Base-by-base conservation (phyloP, 2,329 filamentous ascomycete genomes). In the Xylaria sp. region DNA sequence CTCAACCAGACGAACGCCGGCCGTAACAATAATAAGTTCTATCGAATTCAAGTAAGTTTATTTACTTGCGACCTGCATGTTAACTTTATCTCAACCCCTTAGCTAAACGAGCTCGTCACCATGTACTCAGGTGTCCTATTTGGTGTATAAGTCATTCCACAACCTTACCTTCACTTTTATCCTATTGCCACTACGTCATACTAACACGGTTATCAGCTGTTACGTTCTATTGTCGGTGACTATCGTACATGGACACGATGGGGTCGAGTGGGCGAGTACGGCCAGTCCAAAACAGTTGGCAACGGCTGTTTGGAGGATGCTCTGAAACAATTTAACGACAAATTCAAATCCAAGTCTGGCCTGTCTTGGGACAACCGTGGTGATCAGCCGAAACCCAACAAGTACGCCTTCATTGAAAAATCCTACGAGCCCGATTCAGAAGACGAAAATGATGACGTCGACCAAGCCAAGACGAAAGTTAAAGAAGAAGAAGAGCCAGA, bases 1-100 rank as follows among this genome's bases (percentile, higher is more conserved):
- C 79, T 96, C 46, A 95, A 93, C 68, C 90, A 93, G 73, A 90
- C 91, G 10, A 90, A 92, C 67, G 80, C 90, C 0, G 77, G 80
- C 0, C 76, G 82, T 47, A 95, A 94, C 72, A 90, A 90, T 75
- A 94, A 95, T 75, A 95, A 95, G 68, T 94, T 93, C 74, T 94
- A 93, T 71, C 85, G 86, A 27, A 74, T 93, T 27, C 90, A 94
- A 79, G 79, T 91, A 64, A 41, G 65, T 54, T 70, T 73, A 67
- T 4, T 23, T 44, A 25, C 11, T 11, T 41, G 27, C 17, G 15
- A 27, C 47, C 29, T 23, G 4, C 44, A 48, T 38, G 19, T 44
- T 31, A 29, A 15, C 11, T 19, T 46, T 21, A 35, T 17, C 9
- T 44, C n/a, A 29, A 54, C 61, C 29, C 54, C 38, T 54, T 23